A percentile compares a stretch with the other conserved stretches of the same genome.
phyloP scores from a whole-genome alignment of 305 asterid species.

The Salvia sclarea region DNA sequence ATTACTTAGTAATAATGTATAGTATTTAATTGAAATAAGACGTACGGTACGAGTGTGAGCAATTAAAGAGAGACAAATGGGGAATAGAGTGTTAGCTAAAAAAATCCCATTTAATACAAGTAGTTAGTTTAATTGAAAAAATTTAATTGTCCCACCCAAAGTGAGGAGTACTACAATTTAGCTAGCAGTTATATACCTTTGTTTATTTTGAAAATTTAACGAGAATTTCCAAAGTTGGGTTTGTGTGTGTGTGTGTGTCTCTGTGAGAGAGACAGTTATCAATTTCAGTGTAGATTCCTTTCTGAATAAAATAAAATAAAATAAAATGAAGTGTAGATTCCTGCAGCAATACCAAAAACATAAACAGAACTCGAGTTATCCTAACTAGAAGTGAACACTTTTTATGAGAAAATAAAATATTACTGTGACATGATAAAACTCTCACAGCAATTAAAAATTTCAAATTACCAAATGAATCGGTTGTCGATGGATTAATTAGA shows the following conservation, averaged over 20 bases:
- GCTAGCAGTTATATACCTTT: not conserved
- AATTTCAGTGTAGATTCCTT: conserved; percentile 10
- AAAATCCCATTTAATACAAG: no score
- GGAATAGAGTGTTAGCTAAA: not conserved
- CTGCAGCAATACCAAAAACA: not conserved
- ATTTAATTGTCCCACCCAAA: not conserved
- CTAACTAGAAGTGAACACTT: no score
- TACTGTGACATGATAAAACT: not conserved
- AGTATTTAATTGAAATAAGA: not conserved
- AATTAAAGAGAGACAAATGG: no score
- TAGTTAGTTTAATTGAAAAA: no score
- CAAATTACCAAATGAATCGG: not conserved
- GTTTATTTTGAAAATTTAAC: not conserved
- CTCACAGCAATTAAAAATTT: not conserved
- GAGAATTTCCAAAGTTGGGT: not conserved
- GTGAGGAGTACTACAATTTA: not conserved
- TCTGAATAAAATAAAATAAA: no score
- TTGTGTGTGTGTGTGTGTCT: no score
- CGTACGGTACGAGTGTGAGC: no score
- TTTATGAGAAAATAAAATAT: not conserved
- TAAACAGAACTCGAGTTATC: no score
- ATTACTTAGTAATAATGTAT: no score
- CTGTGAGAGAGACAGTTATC: not conserved
- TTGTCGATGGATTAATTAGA: not conserved
- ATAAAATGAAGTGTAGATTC: conserved; percentile 16